These are phyloP conservation scores for Colletotrichum zoysiae DNA, from an alignment of 2,329 filamentous ascomycete species.

Conservation along the genomic window DNA sequence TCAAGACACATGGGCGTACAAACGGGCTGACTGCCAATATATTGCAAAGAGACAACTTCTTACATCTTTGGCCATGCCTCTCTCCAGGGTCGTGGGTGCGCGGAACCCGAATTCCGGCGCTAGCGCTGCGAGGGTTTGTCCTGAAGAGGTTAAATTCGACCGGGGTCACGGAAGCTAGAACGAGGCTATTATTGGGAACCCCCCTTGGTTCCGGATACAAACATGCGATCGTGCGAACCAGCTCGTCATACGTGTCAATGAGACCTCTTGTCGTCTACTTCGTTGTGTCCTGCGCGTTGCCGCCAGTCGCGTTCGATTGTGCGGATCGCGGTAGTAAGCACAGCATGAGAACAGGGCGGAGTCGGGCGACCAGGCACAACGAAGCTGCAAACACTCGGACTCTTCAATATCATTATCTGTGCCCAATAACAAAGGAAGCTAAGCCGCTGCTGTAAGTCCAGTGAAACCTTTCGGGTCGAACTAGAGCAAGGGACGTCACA, in stretches of 20 bases:
- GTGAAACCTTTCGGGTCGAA: background rate
- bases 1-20: no score
- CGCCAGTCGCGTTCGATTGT: no score
- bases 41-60: background rate
- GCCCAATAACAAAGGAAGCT: background rate
- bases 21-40: no score
- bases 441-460: background rate
- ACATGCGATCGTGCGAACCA: background rate
- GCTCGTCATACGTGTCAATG: background rate
- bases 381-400: background rate
- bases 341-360: background rate
- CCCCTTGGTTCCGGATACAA: background rate
- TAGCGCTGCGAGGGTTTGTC: slow-evolving; percentile 26
- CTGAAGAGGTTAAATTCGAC: background rate
- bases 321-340: background rate
- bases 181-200: background rate
- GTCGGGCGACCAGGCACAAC: background rate
- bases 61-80: background rate
- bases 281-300: no score
- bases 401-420: no score
- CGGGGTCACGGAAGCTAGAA: background rate
- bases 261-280: background rate
- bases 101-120: background rate
- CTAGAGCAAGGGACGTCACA: background rate
- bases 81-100: background rate